Percentiles rank a stretch among this genome's conserved stretches.
phyloP scores from a whole-genome alignment of 192 early-diverging fungal species.

The Phlyctochytrium arcticum region DNA sequence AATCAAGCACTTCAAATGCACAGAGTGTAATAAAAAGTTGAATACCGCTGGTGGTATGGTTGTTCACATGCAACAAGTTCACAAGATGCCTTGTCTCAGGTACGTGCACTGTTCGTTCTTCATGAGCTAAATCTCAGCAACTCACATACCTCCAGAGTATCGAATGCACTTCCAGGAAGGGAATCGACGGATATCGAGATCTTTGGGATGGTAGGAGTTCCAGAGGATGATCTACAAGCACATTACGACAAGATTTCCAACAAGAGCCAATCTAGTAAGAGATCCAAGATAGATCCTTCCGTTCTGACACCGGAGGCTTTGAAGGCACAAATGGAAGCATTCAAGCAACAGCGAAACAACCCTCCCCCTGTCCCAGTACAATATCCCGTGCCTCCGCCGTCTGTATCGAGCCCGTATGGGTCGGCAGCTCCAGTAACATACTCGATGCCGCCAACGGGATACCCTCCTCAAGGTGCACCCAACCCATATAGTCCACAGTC shows the following conservation, averaged over 20 bases:
- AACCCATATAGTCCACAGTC: neutral
- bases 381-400: neutral
- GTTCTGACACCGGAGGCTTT: slow-evolving; percentile 25
- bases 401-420: neutral
- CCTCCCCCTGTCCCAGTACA: slow-evolving; percentile 13
- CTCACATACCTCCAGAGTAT: slow-evolving; percentile 64
- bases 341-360: slow-evolving; percentile 33
- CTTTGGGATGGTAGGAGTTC: slow-evolving; percentile 92
- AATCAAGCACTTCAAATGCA: slow-evolving; percentile 93
- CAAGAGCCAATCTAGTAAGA: neutral
- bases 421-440: neutral
- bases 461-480: neutral
- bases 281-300: slow-evolving; percentile 18
- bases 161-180: slow-evolving; percentile 79
- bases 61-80: slow-evolving; percentile 87
- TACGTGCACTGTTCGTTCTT: slow-evolving; percentile 25
- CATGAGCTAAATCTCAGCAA: neutral
- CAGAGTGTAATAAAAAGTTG: slow-evolving; percentile 75
- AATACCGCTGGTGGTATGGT: slow-evolving; percentile 88
- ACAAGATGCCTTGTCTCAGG: slow-evolving; percentile 80
- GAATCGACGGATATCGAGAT: slow-evolving; percentile 88
- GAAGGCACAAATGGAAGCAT: slow-evolving; percentile 37
- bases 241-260: slow-evolving; percentile 48
- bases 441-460: too few species aligned
- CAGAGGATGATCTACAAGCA: slow-evolving; percentile 68